Base-by-base conservation (phyloP, 2,329 filamentous ascomycete species). In the Penicillium sp. region DNA sequence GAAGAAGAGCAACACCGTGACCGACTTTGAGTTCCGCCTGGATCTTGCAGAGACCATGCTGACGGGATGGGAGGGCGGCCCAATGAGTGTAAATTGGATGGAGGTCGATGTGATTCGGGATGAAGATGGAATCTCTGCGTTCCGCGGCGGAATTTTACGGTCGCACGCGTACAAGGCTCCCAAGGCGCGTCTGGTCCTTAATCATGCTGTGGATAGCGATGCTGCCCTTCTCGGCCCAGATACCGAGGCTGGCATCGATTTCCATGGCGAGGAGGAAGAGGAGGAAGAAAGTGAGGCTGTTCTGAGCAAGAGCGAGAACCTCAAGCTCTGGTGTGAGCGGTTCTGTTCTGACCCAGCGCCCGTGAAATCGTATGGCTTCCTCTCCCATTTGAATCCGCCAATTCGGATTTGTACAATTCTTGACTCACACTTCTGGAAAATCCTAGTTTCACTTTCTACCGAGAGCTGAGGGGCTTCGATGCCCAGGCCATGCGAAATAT, bases 301-400 rank as follows among this genome's bases (percentile, higher is more conserved):
- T 12, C 24, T 58, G 4, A 17, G 38, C 13, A 37, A 54, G 26
- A 53, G 59, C 22, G 58, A 42, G 9, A 37, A 62, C 28, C 42
- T 70, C 13, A 50, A 42, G 40, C 35, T 67, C 44, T 79, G 77
- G 77, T 79, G 76, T 49, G 60, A 74, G 58, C 71, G 77, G 33
- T 79, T 75, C 64, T 77, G 75, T 58, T 58, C 58, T 2, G 77
- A 79, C 53, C 70, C 73, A 2, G 67, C 75, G 0, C 61, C 69
- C 6, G 72, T 79, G 19, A 79, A 77, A 62, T 78, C 77, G 76
- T 79, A 68, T 53, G 73, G 66, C 33, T 42, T 19, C 30, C 33
- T 17, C 24, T 37, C 5, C 22, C 53, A 15, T 12, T 13, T 10
- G 2, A n/a, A 2, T 28, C 13, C 35, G 0, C 22, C 12, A 5